A percentile compares a stretch with the other conserved stretches of the same genome.
Conservation (phyloP, 495 filamentous ascomycete genomes). For the Penicillium maclennaniae region DNA sequence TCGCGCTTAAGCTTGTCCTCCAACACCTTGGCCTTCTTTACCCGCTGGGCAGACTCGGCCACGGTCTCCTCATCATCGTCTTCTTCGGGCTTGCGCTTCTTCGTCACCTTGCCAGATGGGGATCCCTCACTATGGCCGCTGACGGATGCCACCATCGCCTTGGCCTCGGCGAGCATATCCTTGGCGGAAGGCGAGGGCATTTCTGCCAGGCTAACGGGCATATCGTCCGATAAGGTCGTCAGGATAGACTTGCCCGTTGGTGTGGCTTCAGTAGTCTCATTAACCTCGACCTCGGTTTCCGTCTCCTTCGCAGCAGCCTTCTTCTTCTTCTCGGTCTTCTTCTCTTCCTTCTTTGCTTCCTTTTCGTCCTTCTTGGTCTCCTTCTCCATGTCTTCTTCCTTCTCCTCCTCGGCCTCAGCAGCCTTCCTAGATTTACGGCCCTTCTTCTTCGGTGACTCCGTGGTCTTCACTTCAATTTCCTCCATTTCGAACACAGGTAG, state of each 20-base stretch:
- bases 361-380: conserved; percentile 21
- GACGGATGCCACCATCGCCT: conserved; percentile 84
- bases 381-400: conserved; percentile 23
- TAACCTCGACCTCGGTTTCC: conserved; percentile 21
- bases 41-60: conserved; percentile 42
- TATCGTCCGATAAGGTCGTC: conserved; percentile 76
- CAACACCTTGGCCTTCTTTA: conserved; percentile 73
- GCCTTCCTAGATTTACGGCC: conserved; percentile 30
- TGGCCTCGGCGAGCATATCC: conserved; percentile 79
- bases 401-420: conserved; percentile 34
- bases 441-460: conserved; percentile 30
- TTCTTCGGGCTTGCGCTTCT: conserved; percentile 80
- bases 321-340: conserved; percentile 33
- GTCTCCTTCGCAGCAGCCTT: conserved; percentile 20
- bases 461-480: conserved; percentile 25
- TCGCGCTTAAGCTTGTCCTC: conserved; percentile 76
- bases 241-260: conserved; percentile 62
- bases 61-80: conserved; percentile 54
- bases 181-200: conserved; percentile 68
- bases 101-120: conserved; percentile 43
- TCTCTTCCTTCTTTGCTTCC: conserved; percentile 40
- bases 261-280: conserved; percentile 35
- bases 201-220: conserved; percentile 63
- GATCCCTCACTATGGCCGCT: conserved; percentile 46
- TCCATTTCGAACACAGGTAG: conserved; percentile 12